Conservation (phyloP, 306 rosid species). For the Vigna hirtella region DNA sequence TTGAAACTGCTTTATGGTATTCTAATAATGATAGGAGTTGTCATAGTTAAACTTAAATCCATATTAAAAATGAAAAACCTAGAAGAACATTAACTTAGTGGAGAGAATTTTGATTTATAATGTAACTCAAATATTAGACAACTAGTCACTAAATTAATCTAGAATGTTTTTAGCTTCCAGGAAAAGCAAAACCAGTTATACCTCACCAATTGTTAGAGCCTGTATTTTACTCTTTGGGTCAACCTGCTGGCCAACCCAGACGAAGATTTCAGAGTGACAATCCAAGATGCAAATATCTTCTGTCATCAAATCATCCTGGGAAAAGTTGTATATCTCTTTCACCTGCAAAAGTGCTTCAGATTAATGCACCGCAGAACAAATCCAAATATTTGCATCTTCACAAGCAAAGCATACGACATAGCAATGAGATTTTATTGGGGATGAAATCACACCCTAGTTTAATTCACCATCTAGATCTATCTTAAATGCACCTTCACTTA, state of each 20-base stretch:
- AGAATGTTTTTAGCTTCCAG: conserved; percentile 40
- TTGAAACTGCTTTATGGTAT: conserved; percentile 20
- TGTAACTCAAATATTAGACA: conserved; percentile 22
- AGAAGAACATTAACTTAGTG: not conserved
- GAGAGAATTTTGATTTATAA: conserved; percentile 21
- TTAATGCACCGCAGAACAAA: conserved; percentile 47
- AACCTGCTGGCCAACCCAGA: conserved; percentile 95
- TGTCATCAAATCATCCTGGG: conserved; percentile 98
- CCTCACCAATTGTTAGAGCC: conserved; percentile 94
- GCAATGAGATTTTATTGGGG: conserved; percentile 6
- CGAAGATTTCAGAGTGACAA: conserved; percentile 81
- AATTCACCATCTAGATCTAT: conserved; percentile 22
- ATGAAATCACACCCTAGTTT: conserved; percentile 3
- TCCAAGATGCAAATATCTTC: conserved; percentile 89
- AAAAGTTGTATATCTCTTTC: conserved; percentile 85
- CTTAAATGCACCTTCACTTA: conserved; percentile 6
- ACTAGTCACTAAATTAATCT: conserved; percentile 20
- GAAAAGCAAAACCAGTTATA: conserved; percentile 52
- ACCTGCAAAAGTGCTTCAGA: conserved; percentile 67
- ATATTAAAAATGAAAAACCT: conserved; percentile 5
- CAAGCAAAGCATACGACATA: conserved; percentile 31
- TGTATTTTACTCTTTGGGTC: conserved; percentile 69
- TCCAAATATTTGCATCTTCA: conserved; percentile 18
- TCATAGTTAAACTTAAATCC: conserved; percentile 20
- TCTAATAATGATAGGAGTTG: conserved; percentile 6